These are phyloP conservation scores for Anethum foeniculum DNA, from an alignment of 140 eudicot species.

Conservation along the genomic window DNA sequence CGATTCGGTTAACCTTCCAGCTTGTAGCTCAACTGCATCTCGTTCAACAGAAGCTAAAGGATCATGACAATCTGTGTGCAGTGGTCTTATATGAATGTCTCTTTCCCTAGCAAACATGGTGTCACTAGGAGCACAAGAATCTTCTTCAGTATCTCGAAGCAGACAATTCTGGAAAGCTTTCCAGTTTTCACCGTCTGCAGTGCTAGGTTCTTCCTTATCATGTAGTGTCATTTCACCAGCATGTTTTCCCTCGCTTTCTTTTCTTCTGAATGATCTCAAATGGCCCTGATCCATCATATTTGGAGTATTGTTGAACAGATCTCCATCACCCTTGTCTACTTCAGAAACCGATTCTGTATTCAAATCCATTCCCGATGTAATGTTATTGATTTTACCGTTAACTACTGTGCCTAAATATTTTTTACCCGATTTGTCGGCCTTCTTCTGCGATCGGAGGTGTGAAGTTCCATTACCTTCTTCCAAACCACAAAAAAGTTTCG, in stretches of 20 bases:
- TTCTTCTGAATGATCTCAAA: slow-evolving; percentile 40
- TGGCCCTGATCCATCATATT: slow-evolving; percentile 17
- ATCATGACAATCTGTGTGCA: slow-evolving; percentile 33
- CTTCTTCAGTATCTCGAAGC: slow-evolving; percentile 60
- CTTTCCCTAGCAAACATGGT: slow-evolving; percentile 58
- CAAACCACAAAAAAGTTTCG: slow-evolving; percentile 8
- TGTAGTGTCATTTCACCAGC: slow-evolving; percentile 15
- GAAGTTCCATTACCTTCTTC: slow-evolving; percentile 27
- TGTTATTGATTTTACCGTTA: slow-evolving; percentile 65
- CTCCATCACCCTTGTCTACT: slow-evolving; percentile 22
- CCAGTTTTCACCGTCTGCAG: slow-evolving; percentile 63
- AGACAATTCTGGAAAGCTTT: slow-evolving; percentile 77
- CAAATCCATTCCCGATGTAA: slow-evolving; percentile 43
- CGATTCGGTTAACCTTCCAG: slow-evolving; percentile 19
- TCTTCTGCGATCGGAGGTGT: slow-evolving; percentile 26
- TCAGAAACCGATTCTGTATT: slow-evolving; percentile 47
- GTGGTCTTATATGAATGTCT: slow-evolving; percentile 36
- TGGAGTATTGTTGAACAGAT: slow-evolving; percentile 1
- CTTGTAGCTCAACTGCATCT: slow-evolving; percentile 19
- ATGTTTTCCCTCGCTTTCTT: slow-evolving; percentile 29
- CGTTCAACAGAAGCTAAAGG: slow-evolving; percentile 40
- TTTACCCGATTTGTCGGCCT: slow-evolving; percentile 42
- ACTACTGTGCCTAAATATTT: slow-evolving; percentile 67
- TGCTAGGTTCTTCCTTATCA: slow-evolving; percentile 21
- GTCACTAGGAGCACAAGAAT: slow-evolving; percentile 26